These are phyloP conservation scores for Hymenochaete sp. DNA, from an alignment of 1,284 basidiomycete species.

Conservation along the genomic window DNA sequence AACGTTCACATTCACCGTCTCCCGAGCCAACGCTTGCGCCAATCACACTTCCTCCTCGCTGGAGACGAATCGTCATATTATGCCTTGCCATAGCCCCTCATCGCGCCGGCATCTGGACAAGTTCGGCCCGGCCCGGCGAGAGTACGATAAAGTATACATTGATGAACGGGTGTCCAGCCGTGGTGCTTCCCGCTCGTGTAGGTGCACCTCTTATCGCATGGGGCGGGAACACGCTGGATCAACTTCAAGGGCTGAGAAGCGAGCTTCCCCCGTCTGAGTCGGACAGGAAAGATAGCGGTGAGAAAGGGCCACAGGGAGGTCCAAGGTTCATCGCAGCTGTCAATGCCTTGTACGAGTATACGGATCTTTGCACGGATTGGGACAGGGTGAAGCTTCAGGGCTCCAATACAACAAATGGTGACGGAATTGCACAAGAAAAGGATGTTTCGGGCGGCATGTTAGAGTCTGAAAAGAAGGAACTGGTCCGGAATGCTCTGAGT, in stretches of 20 bases:
- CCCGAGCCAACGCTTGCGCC: constrained; percentile 39
- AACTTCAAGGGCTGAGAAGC: constrained; percentile 42
- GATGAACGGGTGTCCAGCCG: constrained; percentile 50
- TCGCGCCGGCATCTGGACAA: constrained; percentile 44
- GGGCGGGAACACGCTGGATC: constrained; percentile 49
- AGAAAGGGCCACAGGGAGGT: constrained; percentile 28
- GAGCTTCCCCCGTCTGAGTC: constrained; percentile 32
- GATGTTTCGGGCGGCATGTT: constrained; percentile 16
- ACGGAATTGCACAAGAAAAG: too few relatives aligned
- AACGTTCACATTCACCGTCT: constrained; percentile 42
- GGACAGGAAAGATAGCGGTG: constrained; percentile 18
- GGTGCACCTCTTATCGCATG: constrained; percentile 55
- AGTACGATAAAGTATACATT: constrained; percentile 55
- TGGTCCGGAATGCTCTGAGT: constrained; percentile 38
- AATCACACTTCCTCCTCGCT: constrained; percentile 34
- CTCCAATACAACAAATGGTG: too few relatives aligned
- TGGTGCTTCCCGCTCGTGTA: constrained; percentile 49
- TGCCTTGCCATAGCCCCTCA: constrained; percentile 54
- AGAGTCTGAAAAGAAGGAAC: constrained; percentile 26
- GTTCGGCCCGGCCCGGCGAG: constrained; percentile 47
- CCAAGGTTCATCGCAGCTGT: constrained; percentile 51
- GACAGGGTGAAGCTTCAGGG: constrained; percentile 35
- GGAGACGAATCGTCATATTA: constrained; percentile 46
- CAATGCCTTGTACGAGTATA: constrained; percentile 45
- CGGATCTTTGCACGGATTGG: constrained; percentile 58